Evolutionary conservation across 306 rosid species (phyloP), one percentile per base, ranked within the genome.

Genomic region (Prunus dulcis): DNA sequence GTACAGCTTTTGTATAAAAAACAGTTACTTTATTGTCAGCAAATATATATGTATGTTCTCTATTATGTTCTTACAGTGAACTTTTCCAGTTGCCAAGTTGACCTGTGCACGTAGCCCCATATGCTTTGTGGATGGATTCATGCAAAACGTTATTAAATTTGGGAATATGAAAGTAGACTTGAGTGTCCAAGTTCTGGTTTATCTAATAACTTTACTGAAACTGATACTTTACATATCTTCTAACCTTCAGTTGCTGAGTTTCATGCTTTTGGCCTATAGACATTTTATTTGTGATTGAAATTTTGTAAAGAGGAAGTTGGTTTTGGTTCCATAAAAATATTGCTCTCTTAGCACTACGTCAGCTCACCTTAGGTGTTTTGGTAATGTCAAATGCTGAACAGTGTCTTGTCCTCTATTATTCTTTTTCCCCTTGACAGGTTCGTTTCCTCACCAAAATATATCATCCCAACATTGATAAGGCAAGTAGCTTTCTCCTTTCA

Each of bases 381-480:
- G 73, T 60, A 10, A 20, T 38, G 3, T 15, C 53, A 22, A 38
- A 51, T 49, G 57, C 52, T 62, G 28, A 53, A 20, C 43, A 63
- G 47, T 69, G 34, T 20, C 57, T 27, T 15, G 25, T 57, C 63
- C 6, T 25, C 19, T 62, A 18, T 12, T 15, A 2, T 28, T 18
- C 18, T 2, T 49, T 28, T 75, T 8, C 12, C 14, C 45, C 20
- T 46, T 43, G 9, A 64, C 57, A 82, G 85, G 85, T 82, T 61
- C 85, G 82, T 19, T 77, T 82, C 64, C 85, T 82, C 50, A 82
- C 85, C 49, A 82, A 82, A 78, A 82, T 82, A n/a, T 82, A 82
- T 67, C 85, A 82, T 57, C 85, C 85, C 2, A 82, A 82, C 78
- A 82, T 82, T 77, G 85, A 82, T 71, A 82, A 82, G 85, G 85